Conservation (phyloP, 352 stramenopile genomes). For the Phytophthora colocasiae region DNA sequence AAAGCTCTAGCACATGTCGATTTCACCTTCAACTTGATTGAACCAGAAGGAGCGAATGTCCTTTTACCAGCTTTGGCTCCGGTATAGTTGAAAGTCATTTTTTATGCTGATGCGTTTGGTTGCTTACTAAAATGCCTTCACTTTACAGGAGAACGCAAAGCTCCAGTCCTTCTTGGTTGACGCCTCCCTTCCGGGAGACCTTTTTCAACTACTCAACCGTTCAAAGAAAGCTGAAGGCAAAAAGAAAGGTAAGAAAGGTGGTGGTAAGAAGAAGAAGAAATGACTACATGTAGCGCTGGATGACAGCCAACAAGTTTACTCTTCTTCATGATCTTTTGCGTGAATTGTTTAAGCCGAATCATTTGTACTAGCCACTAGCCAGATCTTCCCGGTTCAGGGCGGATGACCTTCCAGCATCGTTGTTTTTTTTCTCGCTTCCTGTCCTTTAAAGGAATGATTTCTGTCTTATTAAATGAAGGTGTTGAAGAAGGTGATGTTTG, state of each 20-base stretch:
- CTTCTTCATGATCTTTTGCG: no score
- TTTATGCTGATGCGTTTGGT: background rate
- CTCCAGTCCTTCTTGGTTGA: conserved; percentile 81
- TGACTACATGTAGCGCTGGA: background rate
- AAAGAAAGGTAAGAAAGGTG: conserved; percentile 83
- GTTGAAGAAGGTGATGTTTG: no score
- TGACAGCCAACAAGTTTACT: no score
- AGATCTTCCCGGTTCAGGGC: no score
- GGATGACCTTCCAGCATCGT: no score
- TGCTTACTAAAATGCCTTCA: background rate
- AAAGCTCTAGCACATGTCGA: conserved; percentile 78
- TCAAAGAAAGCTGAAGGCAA: conserved; percentile 74
- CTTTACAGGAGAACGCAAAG: conserved; percentile 60
- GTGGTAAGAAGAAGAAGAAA: conserved; percentile 73
- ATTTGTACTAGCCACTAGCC: no score
- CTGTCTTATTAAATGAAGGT: no score
- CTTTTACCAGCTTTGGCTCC: conserved; percentile 62
- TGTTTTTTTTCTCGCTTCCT: no score
- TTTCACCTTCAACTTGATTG: conserved; percentile 83
- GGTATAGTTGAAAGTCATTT: conserved; percentile 30
- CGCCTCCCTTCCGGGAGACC: conserved; percentile 65
- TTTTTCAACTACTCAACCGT: conserved; percentile 81
- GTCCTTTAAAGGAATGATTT: no score
- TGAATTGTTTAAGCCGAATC: no score
- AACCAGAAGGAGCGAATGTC: conserved; percentile 63